Conservation (phyloP, 495 filamentous ascomycete genomes). For the Penicillium subrubescens region DNA sequence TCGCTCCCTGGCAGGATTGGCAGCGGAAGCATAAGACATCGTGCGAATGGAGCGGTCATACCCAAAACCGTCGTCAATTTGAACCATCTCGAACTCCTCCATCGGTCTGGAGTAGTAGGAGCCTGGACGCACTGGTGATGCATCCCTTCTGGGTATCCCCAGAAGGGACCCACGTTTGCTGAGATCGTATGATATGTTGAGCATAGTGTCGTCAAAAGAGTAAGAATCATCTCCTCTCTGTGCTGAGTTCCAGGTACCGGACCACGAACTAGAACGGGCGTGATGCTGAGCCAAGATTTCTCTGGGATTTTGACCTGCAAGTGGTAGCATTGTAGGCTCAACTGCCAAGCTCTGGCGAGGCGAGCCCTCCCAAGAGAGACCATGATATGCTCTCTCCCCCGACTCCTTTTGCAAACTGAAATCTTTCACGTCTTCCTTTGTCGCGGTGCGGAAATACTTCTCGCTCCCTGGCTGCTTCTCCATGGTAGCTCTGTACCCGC, state of each 20-base stretch:
- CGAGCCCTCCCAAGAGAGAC: conserved; percentile 5
- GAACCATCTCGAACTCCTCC: conserved; percentile 15
- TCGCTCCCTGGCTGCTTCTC: conserved; percentile 30
- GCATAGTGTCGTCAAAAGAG: not conserved
- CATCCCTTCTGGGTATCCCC: not conserved
- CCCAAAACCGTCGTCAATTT: not conserved
- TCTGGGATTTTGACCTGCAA: conserved; percentile 2
- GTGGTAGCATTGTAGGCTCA: not conserved
- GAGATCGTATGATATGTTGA: not conserved
- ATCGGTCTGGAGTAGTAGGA: not conserved
- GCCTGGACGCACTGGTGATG: not conserved
- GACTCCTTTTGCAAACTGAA: not conserved
- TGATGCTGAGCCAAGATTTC: conserved; percentile 22
- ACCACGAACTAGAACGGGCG: conserved; percentile 17
- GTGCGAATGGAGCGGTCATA: not conserved
- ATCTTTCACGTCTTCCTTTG: not conserved
- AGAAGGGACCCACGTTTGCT: conserved; percentile 1
- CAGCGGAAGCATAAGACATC: not conserved
- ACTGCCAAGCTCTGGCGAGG: not conserved
- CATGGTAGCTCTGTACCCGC: conserved; percentile 59
- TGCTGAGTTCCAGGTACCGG: conserved; percentile 10
- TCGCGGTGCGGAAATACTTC: conserved; percentile 21
- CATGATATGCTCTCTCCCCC: not conserved
- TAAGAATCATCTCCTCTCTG: not conserved
- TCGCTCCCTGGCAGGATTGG: not conserved